Conservation (phyloP, 805 yeast genomes). For the Cephaloascus fragrans region DNA sequence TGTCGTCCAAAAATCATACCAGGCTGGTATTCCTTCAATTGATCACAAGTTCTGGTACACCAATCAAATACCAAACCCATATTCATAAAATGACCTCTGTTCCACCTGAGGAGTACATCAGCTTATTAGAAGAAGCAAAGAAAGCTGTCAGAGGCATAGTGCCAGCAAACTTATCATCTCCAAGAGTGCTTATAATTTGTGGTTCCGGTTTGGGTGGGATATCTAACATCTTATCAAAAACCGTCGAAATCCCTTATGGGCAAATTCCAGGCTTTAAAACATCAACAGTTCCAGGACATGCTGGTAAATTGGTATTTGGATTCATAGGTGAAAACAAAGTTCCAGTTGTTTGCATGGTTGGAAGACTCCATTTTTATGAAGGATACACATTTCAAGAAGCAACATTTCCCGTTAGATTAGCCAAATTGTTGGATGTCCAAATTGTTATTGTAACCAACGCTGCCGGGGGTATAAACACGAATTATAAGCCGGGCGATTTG, state of each 20-base stretch:
- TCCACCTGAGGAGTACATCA: slow-evolving; percentile 9
- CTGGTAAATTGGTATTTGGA: slow-evolving; percentile 77
- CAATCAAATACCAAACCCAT: too few species aligned
- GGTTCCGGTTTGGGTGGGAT: slow-evolving; percentile 94
- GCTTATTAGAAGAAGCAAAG: slow-evolving; percentile 12
- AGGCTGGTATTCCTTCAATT: too few species aligned
- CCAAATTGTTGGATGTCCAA: slow-evolving; percentile 51
- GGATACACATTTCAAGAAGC: slow-evolving; percentile 80
- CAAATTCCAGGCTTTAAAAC: slow-evolving; percentile 71
- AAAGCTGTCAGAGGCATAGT: slow-evolving; percentile 2
- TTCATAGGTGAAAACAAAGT: slow-evolving; percentile 54
- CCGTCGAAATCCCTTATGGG: slow-evolving; percentile 45
- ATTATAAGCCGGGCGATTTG: slow-evolving; percentile 72
- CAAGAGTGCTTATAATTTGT: slow-evolving; percentile 73
- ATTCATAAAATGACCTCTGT: neutral
- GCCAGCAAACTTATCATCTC: slow-evolving; percentile 17
- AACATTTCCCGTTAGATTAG: slow-evolving; percentile 76
- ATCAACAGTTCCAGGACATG: slow-evolving; percentile 88
- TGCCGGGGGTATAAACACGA: slow-evolving; percentile 77
- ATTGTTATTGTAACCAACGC: slow-evolving; percentile 86
- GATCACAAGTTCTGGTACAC: too few species aligned
- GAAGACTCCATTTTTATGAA: slow-evolving; percentile 86
- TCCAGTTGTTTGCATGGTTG: slow-evolving; percentile 89
- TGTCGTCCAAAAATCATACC: too few species aligned
- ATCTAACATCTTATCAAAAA: slow-evolving; percentile 39